Base-by-base conservation (phyloP, 257 asterid species). In the Ophiorrhiza pumila region DNA sequence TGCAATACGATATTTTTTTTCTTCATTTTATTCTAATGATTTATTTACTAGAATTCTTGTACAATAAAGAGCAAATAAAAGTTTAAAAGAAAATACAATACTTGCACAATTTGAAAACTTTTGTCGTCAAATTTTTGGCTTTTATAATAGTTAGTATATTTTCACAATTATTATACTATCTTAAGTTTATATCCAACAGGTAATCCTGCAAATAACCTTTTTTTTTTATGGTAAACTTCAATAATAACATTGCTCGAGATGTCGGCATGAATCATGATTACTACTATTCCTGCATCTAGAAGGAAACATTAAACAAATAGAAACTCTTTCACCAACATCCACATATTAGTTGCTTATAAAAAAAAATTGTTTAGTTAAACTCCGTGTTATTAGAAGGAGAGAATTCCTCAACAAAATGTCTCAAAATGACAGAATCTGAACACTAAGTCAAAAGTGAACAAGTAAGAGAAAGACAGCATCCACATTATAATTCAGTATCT, bases 401-500 rank as follows among this genome's bases (percentile, higher is more conserved):
- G 29, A 14, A 62, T 20, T 72, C n/a, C 63, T 72, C 76, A 47
- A 72, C 63, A 72, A 64, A 64, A 18, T 32, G 60, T 15, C 18
- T 11, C 52, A 34, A 69, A 23, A 10, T 41, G 20, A 0, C 53
- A 15, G 57, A 71, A 43, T 71, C 57, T 18, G 43, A 27, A 46
- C 71, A 25, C 1, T 27, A 57, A 56, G 68, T 71, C 75, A 58
- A 58, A n/a, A 29, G 56, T 29, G 6, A 52, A 11, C 39, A 69
- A 49, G 22, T 50, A 41, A 52, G 55, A 43, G 75, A 18, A 57
- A 27, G 67, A 56, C 56, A 57, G 65, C 66, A 22, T 22, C 47
- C 17, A 1, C 29, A 11, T 27, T 56, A n/a, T n/a, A n/a, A n/a
- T n/a, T n/a, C n/a, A 56, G 1, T 25, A 12, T n/a, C 15, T 56